Evolutionary conservation across 2,329 filamentous ascomycete species (phyloP).

Genomic region (Fusarium dimerum): DNA sequence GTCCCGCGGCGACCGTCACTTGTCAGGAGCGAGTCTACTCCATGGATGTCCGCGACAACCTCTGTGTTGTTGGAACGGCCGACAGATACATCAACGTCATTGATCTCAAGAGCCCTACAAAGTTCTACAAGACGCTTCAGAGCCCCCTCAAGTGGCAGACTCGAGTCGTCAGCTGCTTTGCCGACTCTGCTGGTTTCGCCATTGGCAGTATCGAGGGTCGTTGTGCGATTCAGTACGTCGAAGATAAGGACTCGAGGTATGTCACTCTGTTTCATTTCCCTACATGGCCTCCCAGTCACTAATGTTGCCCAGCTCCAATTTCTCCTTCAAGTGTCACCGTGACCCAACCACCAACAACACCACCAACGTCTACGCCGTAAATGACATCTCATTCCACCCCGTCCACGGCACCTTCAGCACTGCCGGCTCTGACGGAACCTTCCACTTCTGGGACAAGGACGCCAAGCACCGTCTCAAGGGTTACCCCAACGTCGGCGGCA

Average conservation of each 20-base stretch:
- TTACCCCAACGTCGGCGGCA: slow-evolving; percentile 80
- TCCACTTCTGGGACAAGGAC: slow-evolving; percentile 95
- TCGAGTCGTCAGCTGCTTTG: slow-evolving; percentile 90
- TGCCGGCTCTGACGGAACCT: slow-evolving; percentile 91
- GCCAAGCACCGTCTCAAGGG: slow-evolving; percentile 88
- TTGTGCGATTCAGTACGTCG: slow-evolving; percentile 97
- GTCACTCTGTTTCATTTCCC: slow-evolving; percentile 18
- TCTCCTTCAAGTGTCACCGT: slow-evolving; percentile 99
- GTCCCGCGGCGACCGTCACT: slow-evolving; percentile 64
- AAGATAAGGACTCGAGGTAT: slow-evolving; percentile 85
- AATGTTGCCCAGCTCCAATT: slow-evolving; percentile 69
- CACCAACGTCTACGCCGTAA: slow-evolving; percentile 91
- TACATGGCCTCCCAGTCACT: slow-evolving; percentile 1
- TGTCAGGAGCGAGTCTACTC: slow-evolving; percentile 83
- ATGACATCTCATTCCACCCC: slow-evolving; percentile 97
- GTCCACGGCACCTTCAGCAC: slow-evolving; percentile 98
- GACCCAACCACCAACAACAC: slow-evolving; percentile 73
- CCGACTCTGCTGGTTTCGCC: slow-evolving; percentile 87
- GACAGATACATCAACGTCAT: slow-evolving; percentile 96
- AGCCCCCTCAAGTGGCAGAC: slow-evolving; percentile 99
- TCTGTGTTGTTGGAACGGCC: slow-evolving; percentile 89
- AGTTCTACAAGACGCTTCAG: slow-evolving; percentile 95
- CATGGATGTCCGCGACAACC: slow-evolving; percentile 85
- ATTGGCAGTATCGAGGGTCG: slow-evolving; percentile 96
- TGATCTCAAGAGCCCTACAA: slow-evolving; percentile 82